Base-by-base conservation (phyloP, 768 basidiomycete genomes). In the Trametes coccinea region DNA sequence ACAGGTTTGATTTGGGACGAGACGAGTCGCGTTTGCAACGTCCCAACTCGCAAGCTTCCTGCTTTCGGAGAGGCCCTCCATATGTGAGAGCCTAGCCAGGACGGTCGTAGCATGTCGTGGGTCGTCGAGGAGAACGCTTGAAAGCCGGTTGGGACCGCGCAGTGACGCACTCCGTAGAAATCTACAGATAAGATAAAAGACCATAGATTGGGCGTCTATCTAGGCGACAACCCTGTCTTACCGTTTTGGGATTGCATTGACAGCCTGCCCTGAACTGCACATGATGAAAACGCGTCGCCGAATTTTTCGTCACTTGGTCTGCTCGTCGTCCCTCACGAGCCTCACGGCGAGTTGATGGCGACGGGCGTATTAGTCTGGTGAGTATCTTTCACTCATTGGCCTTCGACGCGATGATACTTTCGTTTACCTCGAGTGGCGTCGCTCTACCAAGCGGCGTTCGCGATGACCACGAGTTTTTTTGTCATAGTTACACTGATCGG, bases 401-500 rank as follows among this genome's bases (percentile, higher is more conserved):
- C 67, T 69, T 79, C 80, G 80, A 81, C 69, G 65, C 72, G 89
- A 90, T 90, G 89, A 87, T 81, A 69, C 71, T 70, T 73, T 74
- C 64, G 71, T 72, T 74, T 70, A 60, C 68, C 78, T 73, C 76
- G 82, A 86, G 85, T 75, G 78, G 79, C 77, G 73, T 72, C 72
- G 73, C 66, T 76, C 69, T 74, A 84, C 84, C 82, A 81, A 78
- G 79, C 75, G 71, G 74, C 73, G 79, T 73, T 41, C 70, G 74
- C 84, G 64, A 80, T 85, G 88, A 76, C 73, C 2, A 72, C 72
- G 72, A 59, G 59, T 49, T 48, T 79, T 81, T 79, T 82, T 88
- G 90, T 92, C 90, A 92, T 92, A 90, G 90, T 91, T 91, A 92
- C 90, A 87, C 90, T 91, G 90, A 92, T 83, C 80, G 78, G 82